phyloP scores from a whole-genome alignment of 2,329 filamentous ascomycete genomes.

The Cladosporium phlei region DNA sequence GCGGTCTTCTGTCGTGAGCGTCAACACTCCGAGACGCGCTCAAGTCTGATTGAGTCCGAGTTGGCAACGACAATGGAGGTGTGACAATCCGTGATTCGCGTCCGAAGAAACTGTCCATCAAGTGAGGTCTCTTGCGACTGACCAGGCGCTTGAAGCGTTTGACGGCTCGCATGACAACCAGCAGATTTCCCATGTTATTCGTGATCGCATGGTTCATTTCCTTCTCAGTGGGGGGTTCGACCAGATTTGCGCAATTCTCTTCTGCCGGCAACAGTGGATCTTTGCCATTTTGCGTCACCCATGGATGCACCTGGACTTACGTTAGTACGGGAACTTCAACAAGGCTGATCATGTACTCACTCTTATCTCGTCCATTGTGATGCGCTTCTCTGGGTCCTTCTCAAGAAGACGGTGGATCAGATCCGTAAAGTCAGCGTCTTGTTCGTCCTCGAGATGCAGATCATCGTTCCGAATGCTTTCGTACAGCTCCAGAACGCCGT shows the following conservation, averaged over 20 bases:
- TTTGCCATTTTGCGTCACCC: constrained; percentile 77
- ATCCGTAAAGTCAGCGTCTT: constrained; percentile 66
- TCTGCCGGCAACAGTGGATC: constrained; percentile 75
- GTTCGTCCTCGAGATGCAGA: constrained; percentile 57
- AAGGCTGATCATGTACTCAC: constrained; percentile 49
- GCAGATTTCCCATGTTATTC: constrained; percentile 76
- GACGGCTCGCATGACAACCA: constrained; percentile 88
- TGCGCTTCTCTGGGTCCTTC: constrained; percentile 78
- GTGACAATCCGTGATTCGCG: constrained; percentile 54
- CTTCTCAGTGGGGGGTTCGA: constrained; percentile 81
- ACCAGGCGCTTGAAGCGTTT: constrained; percentile 78
- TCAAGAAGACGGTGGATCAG: constrained; percentile 70
- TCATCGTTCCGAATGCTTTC: constrained; percentile 75
- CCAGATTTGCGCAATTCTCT: constrained; percentile 76
- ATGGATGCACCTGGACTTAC: constrained; percentile 70
- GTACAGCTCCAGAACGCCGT: constrained; percentile 78
- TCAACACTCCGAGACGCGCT: constrained; percentile 46
- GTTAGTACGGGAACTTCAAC: constrained; percentile 18
- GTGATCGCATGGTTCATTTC: constrained; percentile 91
- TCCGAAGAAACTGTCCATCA: constrained; percentile 57
- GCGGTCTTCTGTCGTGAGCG: constrained; percentile 45
- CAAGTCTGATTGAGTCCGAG: constrained; percentile 32
- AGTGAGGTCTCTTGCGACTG: constrained; percentile 49
- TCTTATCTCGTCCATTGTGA: constrained; percentile 74
- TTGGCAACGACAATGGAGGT: constrained; percentile 50